Conservation (phyloP, 2,329 filamentous ascomycete genomes). For the Cladosporium sp. region DNA sequence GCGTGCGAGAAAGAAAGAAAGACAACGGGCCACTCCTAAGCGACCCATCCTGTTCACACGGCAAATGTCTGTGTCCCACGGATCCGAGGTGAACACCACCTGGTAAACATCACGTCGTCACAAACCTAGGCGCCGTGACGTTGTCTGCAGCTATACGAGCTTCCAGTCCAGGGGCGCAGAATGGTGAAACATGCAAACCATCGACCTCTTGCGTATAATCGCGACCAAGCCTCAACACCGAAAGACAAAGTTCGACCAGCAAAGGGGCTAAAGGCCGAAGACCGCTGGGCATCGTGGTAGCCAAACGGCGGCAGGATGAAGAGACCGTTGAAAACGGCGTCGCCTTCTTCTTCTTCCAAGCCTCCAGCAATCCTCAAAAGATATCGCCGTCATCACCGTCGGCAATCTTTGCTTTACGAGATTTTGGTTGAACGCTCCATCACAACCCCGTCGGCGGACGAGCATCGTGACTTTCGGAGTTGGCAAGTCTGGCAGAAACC, state of each 20-base stretch:
- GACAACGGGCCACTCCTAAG: no score
- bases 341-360: no score
- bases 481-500: not conserved
- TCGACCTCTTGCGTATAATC: not conserved
- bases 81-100: no score
- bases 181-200: slow-evolving; percentile 11
- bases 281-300: not conserved
- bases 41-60: no score
- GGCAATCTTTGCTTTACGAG: slow-evolving; percentile 7
- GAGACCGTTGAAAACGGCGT: not conserved
- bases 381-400: not conserved
- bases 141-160: slow-evolving; percentile 10
- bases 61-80: no score
- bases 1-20: no score
- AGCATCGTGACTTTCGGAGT: slow-evolving; percentile 11
- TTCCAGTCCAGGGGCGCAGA: not conserved
- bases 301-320: not conserved
- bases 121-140: not conserved
- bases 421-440: slow-evolving; percentile 5
- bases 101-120: no score
- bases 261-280: not conserved
- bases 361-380: no score
- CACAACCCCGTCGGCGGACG: slow-evolving; percentile 1
- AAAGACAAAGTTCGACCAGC: not conserved
- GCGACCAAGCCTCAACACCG: not conserved